phyloP scores from a whole-genome alignment of 2,329 filamentous ascomycete genomes.

The Elsinoe australis region DNA sequence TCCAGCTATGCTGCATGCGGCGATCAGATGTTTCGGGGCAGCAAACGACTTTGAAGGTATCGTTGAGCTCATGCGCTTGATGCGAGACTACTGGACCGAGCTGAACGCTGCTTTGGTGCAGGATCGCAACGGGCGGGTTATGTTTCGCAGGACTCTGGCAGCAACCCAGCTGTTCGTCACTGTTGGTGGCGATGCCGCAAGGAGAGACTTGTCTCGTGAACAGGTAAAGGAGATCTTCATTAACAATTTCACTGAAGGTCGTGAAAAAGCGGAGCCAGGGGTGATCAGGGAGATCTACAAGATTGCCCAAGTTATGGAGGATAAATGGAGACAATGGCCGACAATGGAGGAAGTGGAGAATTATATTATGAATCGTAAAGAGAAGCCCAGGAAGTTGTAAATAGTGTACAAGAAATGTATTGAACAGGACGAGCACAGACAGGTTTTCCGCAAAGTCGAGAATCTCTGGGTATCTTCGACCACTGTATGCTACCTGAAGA shows the following conservation, averaged over 20 bases:
- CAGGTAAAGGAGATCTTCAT: background rate
- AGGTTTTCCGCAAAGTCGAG: too few species aligned
- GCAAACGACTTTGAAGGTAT: conserved; percentile 55
- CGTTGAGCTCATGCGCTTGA: conserved; percentile 52
- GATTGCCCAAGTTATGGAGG: conserved; percentile 27
- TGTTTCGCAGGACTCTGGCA: conserved; percentile 26
- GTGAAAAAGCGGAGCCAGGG: conserved; percentile 18
- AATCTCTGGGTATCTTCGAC: too few species aligned
- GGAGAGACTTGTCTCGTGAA: background rate
- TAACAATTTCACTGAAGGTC: background rate
- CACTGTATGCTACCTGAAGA: too few species aligned
- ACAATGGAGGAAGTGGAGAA: conserved; percentile 33
- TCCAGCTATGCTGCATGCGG: conserved; percentile 47
- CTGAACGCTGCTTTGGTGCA: conserved; percentile 24
- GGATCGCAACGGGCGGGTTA: conserved; percentile 27
- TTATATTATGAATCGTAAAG: conserved; percentile 22
- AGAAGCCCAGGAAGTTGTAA: background rate
- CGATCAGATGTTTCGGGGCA: conserved; percentile 56
- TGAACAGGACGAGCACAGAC: too few species aligned
- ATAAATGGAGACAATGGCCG: conserved; percentile 40
- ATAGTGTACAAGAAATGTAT: too few species aligned
- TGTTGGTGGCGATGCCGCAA: background rate
- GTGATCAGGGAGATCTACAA: conserved; percentile 20
- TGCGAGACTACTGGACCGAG: conserved; percentile 43
- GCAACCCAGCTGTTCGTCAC: background rate